Evolutionary conservation across 1,139 yeast species (phyloP), one percentile per base, ranked within the genome.

Genomic region (Blastobotrys proliferans): DNA sequence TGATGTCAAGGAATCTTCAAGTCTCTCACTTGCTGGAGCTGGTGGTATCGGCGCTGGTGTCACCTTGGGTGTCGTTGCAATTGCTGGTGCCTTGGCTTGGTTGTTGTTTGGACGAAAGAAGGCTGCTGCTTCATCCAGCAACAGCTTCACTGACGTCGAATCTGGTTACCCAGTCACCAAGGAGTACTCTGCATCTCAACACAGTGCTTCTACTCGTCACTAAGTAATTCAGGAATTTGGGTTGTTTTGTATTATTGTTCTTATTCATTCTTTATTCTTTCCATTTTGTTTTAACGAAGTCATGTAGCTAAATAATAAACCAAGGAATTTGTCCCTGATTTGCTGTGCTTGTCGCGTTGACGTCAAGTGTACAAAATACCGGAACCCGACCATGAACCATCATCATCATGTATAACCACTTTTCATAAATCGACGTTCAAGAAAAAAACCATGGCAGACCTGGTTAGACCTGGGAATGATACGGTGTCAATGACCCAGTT

Each of bases 1-100:
- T 24, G 46, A 49, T 22, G 48, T 59, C 26, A 48, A 59, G 33
- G 45, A 64, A 29, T 46, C 48, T 13, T 51, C 51, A 18, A 29
- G 63, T 21, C 46, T 70, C 40, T 45, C 67, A 5, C 54, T 60
- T 16, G 73, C 72, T 8, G 73, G 50, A 32, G 75, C 74, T 25
- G 74, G 74, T 46, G 75, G 75, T 45, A 69, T 71, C 48, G 75
- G 75, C 41, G 75, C 75, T n/a, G 75, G 74, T 54, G 71, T 67
- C 35, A 70, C 74, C 19, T 54, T 70, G 41, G 71, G 68, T 44
- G 73, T 67, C 4, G 51, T 68, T 49, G 48, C 62, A 17, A 34
- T 56, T 25, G 45, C 41, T 18, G 62, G 54, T 34, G 48, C 45
- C 14, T 18, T 35, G 6, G 45, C 41, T 24, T 48, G 24, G 41